phyloP scores from a whole-genome alignment of 2,329 filamentous ascomycete genomes.

The Gnomoniopsis sp. region DNA sequence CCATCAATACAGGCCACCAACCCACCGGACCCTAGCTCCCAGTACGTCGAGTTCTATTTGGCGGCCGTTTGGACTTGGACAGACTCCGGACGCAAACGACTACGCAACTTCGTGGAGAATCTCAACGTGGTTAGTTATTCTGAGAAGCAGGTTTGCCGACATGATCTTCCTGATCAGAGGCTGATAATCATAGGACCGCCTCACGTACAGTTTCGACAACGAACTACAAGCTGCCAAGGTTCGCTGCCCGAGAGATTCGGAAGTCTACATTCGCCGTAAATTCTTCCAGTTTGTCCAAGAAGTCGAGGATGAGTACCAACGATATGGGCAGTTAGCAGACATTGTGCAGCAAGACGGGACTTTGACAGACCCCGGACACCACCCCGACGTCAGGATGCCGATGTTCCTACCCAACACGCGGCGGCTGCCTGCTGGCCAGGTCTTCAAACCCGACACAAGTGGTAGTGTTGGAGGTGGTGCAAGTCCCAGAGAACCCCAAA shows the following conservation, averaged over 20 bases:
- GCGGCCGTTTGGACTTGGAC: conserved; percentile 26
- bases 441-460: not conserved
- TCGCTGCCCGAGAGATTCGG: conserved; percentile 6
- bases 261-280: not conserved
- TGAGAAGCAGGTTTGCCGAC: no score
- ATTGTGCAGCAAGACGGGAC: not conserved
- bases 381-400: not conserved
- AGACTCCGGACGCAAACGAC: conserved; percentile 19
- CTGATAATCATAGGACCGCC: conserved; percentile 15
- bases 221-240: conserved; percentile 1
- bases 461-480: not conserved
- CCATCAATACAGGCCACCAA: not conserved
- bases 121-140: conserved; percentile 16
- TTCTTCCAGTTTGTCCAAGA: not conserved
- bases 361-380: not conserved
- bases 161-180: not conserved
- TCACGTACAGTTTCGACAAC: conserved; percentile 23
- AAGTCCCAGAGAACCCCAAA: not conserved
- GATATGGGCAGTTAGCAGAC: not conserved
- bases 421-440: no score
- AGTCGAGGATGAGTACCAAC: conserved; percentile 34
- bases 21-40: no score
- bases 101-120: conserved; percentile 20
- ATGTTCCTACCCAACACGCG: not conserved
- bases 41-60: conserved; percentile 23